Base-by-base conservation (phyloP, 2,329 filamentous ascomycete genomes). In the Diaporthe citrichinensis region DNA sequence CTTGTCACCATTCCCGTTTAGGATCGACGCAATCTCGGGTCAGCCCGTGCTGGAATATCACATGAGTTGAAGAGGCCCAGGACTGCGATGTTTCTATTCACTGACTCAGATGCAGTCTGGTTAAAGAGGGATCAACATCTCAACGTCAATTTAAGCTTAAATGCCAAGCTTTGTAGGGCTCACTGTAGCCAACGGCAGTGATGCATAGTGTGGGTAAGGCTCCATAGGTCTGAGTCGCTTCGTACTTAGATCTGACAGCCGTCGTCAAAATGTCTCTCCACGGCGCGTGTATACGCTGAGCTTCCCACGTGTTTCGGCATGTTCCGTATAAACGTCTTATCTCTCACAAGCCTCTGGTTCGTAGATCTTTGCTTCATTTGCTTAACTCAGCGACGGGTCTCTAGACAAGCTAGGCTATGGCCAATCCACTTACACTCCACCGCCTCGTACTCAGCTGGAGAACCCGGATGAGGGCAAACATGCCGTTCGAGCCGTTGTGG, bases 61-160 rank as follows among this genome's bases (percentile, higher is more conserved):
- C 28, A 49, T n/a, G 28, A 34, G 41, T 4, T 14, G 10, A 14
- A 8, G 3, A 49, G 61, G 20, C n/a, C 61, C 15, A 49, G 41
- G 25, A 4, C 17, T 12, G 28, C 17, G 25, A 12, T 65, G 61
- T 44, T 65, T 49, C 61, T 25, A 31, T 15, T 4, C 10, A 17
- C 41, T 65, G 61, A 65, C 61, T 65, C 61, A 7, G 28, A 65
- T 34, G 25, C 41, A 28, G 41, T 31, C n/a, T 34, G 1, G 25
- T 31, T 10, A 65, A 65, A 65, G 41, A 65, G 61, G 4, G 41
- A 65, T 65, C 61, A 65, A 49, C 61, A 65, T 65, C 34, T 23
- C 41, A 65, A 65, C 25, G 61, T 65, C 61, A 44, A n/a, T n/a
- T 65, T 65, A 65, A 65, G 61, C 61, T 65, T 34, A 49, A 49